Evolutionary conservation across 495 filamentous ascomycete species (phyloP).

Genomic region (Neurospora discreta): DNA sequence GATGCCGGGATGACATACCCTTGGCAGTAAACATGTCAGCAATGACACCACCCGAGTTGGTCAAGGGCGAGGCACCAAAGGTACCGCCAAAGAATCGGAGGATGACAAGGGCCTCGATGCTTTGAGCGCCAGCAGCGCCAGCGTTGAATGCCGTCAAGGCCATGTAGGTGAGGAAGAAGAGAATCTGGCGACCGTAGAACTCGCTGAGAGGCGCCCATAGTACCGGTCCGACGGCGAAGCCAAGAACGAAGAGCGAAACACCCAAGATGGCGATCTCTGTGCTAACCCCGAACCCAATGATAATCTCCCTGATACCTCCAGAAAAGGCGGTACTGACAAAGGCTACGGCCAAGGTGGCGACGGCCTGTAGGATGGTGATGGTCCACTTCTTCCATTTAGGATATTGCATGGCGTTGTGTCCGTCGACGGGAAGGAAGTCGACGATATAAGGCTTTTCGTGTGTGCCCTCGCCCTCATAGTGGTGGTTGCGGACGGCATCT

Average conservation of each 20-base stretch:
- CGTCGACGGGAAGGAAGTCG: conserved; percentile 61
- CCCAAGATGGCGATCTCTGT: conserved; percentile 53
- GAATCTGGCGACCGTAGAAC: conserved; percentile 60
- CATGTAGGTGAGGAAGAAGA: conserved; percentile 54
- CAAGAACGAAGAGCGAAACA: conserved; percentile 63
- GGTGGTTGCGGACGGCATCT: conserved; percentile 40
- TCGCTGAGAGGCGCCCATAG: conserved; percentile 54
- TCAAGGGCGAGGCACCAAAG: conserved; percentile 65
- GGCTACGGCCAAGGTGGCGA: conserved; percentile 61
- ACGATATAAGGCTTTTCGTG: conserved; percentile 63
- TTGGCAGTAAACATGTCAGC: conserved; percentile 58
- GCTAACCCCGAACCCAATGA: conserved; percentile 46
- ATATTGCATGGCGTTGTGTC: conserved; percentile 63
- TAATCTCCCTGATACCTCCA: conserved; percentile 55
- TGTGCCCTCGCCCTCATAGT: conserved; percentile 61
- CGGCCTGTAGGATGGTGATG: conserved; percentile 52
- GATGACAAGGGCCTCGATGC: conserved; percentile 55
- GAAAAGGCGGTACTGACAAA: conserved; percentile 70
- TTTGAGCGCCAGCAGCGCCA: conserved; percentile 49
- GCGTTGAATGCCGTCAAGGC: conserved; percentile 60
- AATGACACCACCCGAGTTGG: conserved; percentile 64
- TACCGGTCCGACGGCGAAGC: conserved; percentile 57
- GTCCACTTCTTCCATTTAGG: conserved; percentile 52
- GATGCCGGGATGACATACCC: conserved; percentile 6
- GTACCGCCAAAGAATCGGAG: conserved; percentile 70